phyloP scores from a whole-genome alignment of 2,329 filamentous ascomycete genomes.

The Calonectria fujianensis region DNA sequence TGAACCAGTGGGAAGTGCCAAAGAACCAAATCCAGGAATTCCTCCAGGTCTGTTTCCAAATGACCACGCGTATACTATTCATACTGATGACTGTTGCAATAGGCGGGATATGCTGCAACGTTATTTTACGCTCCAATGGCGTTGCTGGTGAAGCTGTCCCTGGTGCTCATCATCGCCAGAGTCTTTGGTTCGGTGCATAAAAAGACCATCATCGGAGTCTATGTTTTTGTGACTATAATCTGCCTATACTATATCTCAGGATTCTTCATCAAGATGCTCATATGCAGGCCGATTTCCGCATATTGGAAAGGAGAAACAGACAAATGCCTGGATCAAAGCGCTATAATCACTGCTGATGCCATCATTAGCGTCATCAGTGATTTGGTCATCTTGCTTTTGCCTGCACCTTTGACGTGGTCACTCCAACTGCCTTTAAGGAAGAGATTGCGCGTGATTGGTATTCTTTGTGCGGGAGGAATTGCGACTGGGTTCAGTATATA shows the following conservation, averaged over 20 bases:
- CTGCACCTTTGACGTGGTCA: conserved; percentile 46
- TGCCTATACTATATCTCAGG: conserved; percentile 64
- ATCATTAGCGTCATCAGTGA: conserved; percentile 49
- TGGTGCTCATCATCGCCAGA: conserved; percentile 65
- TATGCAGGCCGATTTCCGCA: conserved; percentile 63
- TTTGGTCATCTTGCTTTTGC: conserved; percentile 43
- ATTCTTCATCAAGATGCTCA: conserved; percentile 64
- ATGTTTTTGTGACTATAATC: conserved; percentile 61
- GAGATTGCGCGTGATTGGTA: conserved; percentile 44
- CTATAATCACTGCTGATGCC: conserved; percentile 47
- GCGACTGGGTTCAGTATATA: conserved; percentile 47
- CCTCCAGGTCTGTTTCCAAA: conserved; percentile 55
- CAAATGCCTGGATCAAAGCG: conserved; percentile 60
- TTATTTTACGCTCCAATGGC: conserved; percentile 68
- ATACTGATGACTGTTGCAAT: neutral
- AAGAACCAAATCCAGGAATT: conserved; percentile 57
- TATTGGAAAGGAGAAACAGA: conserved; percentile 61
- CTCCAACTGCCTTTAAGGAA: conserved; percentile 42
- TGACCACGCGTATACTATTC: accelerated
- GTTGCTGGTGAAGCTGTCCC: conserved; percentile 64
- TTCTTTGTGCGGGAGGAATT: conserved; percentile 47
- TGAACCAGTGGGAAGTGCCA: conserved; percentile 51
- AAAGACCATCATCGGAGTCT: conserved; percentile 62
- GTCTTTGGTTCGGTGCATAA: conserved; percentile 64
- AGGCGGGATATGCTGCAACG: conserved; percentile 65